Evolutionary conservation across 352 stramenopile genomes (phyloP), one percentile per base, ranked within the genome.

Genomic region (Phytophthora multivora): DNA sequence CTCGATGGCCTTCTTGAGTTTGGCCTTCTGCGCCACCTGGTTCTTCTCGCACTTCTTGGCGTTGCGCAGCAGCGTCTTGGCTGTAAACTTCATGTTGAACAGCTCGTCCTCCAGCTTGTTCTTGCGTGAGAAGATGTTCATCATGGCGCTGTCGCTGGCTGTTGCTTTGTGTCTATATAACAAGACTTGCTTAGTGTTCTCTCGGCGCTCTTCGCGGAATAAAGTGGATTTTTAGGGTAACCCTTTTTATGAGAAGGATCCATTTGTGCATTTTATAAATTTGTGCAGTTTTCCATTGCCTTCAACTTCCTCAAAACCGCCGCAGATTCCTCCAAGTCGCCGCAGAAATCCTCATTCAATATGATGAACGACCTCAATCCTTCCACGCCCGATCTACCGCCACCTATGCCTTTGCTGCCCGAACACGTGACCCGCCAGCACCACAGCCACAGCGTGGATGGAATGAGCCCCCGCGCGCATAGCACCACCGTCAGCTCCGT

Each of bases 11-110:
- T 99, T 98, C 77, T 99, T 99, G 18, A 99, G 80, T 71, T 99
- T 99, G 41, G 76, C 62, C 67, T 98, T 97, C 46, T 97, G 91
- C 39, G 71, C 75, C 41, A 93, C 89, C 77, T 98, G 93, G 73
- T 98, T 99, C 81, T 99, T 99, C 64, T 98, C 96, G 71, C 96
- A 99, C 71, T 99, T 99, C 70, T 98, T 98, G 36, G 93, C 69
- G 68, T 95, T 91, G 51, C 88, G 73, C 74, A 97, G 48, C 73
- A 97, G 86, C 66, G 80, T 84, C 74, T 96, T 96, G 66, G 88
- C 83, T 40, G 88, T 95, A 60, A 96, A 94, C 70, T 90, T 90
- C 81, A 96, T 93, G 74, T 96, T 95, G 66, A 96, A 95, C 48
- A 95, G 79, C 71, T 95, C 83, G 59, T 95, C 86, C 57, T 91